Conservation (phyloP, 1,284 basidiomycete genomes). For the Phellinidium pouzarii region DNA sequence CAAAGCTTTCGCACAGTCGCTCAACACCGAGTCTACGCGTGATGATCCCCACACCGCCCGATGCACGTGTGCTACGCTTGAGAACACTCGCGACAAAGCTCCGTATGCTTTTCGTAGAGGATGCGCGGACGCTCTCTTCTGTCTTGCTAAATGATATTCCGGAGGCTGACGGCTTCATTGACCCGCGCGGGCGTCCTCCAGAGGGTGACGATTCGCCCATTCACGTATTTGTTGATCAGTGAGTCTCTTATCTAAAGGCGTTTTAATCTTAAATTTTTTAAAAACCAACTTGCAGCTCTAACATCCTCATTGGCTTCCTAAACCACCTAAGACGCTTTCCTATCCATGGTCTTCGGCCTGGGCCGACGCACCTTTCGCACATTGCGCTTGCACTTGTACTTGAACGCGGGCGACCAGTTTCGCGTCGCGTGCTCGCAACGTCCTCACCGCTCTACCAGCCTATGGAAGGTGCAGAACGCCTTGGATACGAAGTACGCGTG, state of each 20-base stretch:
- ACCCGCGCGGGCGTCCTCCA: slow-evolving; percentile 43
- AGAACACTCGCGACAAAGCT: slow-evolving; percentile 25
- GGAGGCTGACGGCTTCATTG: slow-evolving; percentile 26
- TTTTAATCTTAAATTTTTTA: slow-evolving; percentile 6
- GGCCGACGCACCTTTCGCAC: slow-evolving; percentile 52
- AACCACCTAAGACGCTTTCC: slow-evolving; percentile 52
- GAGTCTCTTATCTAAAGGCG: slow-evolving; percentile 25
- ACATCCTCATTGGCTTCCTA: slow-evolving; percentile 75
- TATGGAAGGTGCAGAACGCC: slow-evolving; percentile 63
- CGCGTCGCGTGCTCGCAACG: slow-evolving; percentile 67
- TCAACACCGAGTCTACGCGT: slow-evolving; percentile 17
- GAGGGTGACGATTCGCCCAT: slow-evolving; percentile 50
- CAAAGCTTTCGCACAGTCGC: slow-evolving; percentile 17
- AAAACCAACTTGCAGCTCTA: slow-evolving; percentile 47
- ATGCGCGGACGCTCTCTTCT: slow-evolving; percentile 30
- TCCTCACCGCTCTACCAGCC: slow-evolving; percentile 80
- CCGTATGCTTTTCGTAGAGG: slow-evolving; percentile 25
- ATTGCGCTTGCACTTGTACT: slow-evolving; percentile 64
- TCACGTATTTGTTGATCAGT: slow-evolving; percentile 88
- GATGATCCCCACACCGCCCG: slow-evolving; percentile 22
- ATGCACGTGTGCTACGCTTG: slow-evolving; percentile 34
- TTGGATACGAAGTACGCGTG: slow-evolving; percentile 77
- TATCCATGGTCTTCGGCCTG: slow-evolving; percentile 26
- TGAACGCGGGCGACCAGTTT: slow-evolving; percentile 64
- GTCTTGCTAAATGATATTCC: slow-evolving; percentile 28